These are phyloP conservation scores for Jaenimonas drosophilae DNA, from an alignment of 208 protist genomes.

Conservation along the genomic window DNA sequence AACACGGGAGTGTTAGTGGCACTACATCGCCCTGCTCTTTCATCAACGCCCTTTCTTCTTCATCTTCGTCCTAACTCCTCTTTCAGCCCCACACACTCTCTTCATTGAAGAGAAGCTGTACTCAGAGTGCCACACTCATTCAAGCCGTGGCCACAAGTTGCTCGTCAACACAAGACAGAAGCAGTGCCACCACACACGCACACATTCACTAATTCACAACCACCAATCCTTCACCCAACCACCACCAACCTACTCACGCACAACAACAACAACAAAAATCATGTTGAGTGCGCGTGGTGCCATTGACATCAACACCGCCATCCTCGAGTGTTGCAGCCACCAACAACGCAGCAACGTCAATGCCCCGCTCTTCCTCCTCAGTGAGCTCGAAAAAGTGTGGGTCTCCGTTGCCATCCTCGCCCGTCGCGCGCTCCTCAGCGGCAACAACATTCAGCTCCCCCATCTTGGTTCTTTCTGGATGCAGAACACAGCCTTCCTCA, in stretches of 20 bases:
- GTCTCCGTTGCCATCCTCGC: conserved; percentile 42
- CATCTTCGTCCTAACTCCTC: no score
- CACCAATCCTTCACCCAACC: neutral
- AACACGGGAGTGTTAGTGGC: no score
- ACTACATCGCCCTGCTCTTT: no score
- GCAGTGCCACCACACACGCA: neutral
- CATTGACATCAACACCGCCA: conserved; percentile 61
- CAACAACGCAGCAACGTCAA: conserved; percentile 37
- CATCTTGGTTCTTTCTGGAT: conserved; percentile 61
- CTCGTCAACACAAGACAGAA: no score
- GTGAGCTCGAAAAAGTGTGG: conserved; percentile 78
- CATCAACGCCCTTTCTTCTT: no score
- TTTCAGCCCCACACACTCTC: no score
- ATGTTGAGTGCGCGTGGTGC: conserved; percentile 72
- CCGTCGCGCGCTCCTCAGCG: conserved; percentile 50
- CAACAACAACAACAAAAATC: conserved; percentile 5
- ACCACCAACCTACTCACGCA: neutral
- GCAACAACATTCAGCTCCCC: conserved; percentile 39
- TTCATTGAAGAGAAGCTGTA: no score
- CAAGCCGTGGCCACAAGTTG: no score
- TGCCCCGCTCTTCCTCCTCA: conserved; percentile 79
- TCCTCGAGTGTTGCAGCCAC: conserved; percentile 72
- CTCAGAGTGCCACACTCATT: no score
- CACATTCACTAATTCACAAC: neutral
- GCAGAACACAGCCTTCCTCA: conserved; percentile 26